phyloP scores from a whole-genome alignment of 2,329 filamentous ascomycete genomes.

The Gremmenia infestans region DNA sequence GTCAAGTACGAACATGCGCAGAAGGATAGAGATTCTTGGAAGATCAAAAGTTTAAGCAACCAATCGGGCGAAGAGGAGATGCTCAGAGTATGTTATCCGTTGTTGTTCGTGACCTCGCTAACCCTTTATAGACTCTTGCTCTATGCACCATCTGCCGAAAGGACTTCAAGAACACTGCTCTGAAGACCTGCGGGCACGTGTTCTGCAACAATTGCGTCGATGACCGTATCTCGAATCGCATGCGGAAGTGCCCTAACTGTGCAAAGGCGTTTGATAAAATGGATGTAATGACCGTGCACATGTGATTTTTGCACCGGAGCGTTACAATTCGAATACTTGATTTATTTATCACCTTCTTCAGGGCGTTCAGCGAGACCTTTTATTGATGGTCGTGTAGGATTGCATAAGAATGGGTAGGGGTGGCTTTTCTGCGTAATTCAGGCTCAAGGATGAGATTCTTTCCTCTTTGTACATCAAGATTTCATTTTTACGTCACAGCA shows the following conservation, averaged over 20 bases:
- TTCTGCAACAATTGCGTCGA: slow-evolving; percentile 92
- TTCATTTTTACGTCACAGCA: slow-evolving; percentile 12
- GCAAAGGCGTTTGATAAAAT: slow-evolving; percentile 85
- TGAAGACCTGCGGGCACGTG: slow-evolving; percentile 92
- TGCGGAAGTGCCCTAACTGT: slow-evolving; percentile 93
- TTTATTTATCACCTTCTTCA: slow-evolving; percentile 9
- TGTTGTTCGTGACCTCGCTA: slow-evolving; percentile 24
- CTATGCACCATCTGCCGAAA: slow-evolving; percentile 90
- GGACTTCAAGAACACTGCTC: slow-evolving; percentile 88
- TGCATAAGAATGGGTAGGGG: slow-evolving; percentile 24
- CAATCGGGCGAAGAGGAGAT: slow-evolving; percentile 79
- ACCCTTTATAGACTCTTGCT: slow-evolving; percentile 57
- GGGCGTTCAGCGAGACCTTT: slow-evolving; percentile 13
- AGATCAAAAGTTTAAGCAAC: slow-evolving; percentile 74
- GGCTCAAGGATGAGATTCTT: slow-evolving; percentile 12
- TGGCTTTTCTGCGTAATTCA: slow-evolving; percentile 11
- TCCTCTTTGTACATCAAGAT: slow-evolving; percentile 23
- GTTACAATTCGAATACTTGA: slow-evolving; percentile 5
- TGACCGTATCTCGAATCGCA: slow-evolving; percentile 80
- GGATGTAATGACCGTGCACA: slow-evolving; percentile 75
- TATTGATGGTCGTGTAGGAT: slow-evolving; percentile 25
- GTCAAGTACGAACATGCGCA: slow-evolving; percentile 71
- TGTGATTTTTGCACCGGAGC: slow-evolving; percentile 29
- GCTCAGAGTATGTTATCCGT: slow-evolving; percentile 65
- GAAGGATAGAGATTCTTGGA: slow-evolving; percentile 83